These are phyloP conservation scores for Neonectria ditissima DNA, from an alignment of 2,329 filamentous ascomycete genomes.

Conservation along the genomic window DNA sequence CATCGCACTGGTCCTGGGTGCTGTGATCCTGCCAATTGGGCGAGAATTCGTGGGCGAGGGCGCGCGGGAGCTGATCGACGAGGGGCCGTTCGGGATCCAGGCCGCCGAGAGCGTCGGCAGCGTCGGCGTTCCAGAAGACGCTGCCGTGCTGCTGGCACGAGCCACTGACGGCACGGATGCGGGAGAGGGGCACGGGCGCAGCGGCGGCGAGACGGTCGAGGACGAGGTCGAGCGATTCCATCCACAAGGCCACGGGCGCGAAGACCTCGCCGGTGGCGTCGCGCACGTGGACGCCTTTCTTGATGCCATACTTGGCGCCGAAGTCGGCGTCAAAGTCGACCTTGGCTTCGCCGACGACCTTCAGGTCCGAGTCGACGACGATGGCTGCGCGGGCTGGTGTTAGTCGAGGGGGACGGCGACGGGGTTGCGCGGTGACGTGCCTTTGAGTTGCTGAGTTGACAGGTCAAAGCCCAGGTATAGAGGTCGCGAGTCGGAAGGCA, in stretches of 20 bases:
- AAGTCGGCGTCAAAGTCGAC: conserved; percentile 95
- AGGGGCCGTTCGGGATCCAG: conserved; percentile 73
- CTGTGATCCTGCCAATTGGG: conserved; percentile 99
- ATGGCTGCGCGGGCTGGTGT: conserved; percentile 68
- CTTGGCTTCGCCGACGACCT: conserved; percentile 85
- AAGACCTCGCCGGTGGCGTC: conserved; percentile 88
- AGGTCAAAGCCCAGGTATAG: conserved; percentile 95
- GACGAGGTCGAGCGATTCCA: conserved; percentile 91
- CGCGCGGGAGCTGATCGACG: conserved; percentile 76
- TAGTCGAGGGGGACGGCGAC: conserved; percentile 8
- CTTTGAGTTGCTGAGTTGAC: conserved; percentile 97
- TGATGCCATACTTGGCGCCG: conserved; percentile 77
- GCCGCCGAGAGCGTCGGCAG: conserved; percentile 70
- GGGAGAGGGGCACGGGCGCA: conserved; percentile 72
- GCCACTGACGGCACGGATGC: conserved; percentile 85
- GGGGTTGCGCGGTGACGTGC: conserved; percentile 53
- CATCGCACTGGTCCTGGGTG: conserved; percentile 91
- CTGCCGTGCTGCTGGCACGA: conserved; percentile 98
- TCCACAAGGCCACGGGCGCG: conserved; percentile 92
- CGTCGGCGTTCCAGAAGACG: conserved; percentile 86
- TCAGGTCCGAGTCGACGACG: conserved; percentile 84
- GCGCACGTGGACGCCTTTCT: conserved; percentile 89
- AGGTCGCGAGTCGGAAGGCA: conserved; percentile 56
- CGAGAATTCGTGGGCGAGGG: conserved; percentile 86
- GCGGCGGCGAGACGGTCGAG: conserved; percentile 77